These are phyloP conservation scores for Penicillium sp. DNA, from an alignment of 2,329 filamentous ascomycete species.

Conservation along the genomic window DNA sequence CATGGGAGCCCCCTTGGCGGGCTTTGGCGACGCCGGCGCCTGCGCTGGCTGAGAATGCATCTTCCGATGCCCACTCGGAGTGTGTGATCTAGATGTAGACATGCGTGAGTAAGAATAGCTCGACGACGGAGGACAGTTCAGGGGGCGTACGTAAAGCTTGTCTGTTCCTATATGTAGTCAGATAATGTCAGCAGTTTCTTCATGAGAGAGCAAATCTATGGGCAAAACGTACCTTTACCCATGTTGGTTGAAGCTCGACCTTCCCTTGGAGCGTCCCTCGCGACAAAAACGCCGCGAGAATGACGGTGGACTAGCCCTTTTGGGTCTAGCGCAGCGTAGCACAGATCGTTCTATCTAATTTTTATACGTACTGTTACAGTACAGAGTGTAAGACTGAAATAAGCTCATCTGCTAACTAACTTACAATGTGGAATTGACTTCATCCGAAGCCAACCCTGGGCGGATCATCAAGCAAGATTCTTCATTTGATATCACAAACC, in stretches of 20 bases:
- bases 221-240: slow-evolving; percentile 31
- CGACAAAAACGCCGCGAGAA: slow-evolving; percentile 15
- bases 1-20: slow-evolving; percentile 54
- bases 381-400: neutral
- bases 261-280: slow-evolving; percentile 6
- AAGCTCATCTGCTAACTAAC: neutral
- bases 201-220: slow-evolving; percentile 7
- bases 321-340: slow-evolving; percentile 6
- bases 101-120: slow-evolving; percentile 20
- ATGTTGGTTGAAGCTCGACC: slow-evolving; percentile 22
- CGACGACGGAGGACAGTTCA: neutral
- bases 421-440: neutral
- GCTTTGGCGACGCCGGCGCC: slow-evolving; percentile 65
- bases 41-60: slow-evolving; percentile 81
- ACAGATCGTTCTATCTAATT: neutral
- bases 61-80: slow-evolving; percentile 92
- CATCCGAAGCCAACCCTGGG: neutral
- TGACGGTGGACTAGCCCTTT: slow-evolving; percentile 22
- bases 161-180: slow-evolving; percentile 45
- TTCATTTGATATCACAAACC: too few relatives aligned
- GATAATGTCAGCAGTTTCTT: neutral
- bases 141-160: slow-evolving; percentile 51
- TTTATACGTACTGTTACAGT: neutral
- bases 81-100: slow-evolving; percentile 72
- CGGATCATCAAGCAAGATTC: neutral